Percentiles rank a stretch among this genome's conserved stretches.
These are phyloP conservation scores for Casaregolazyma suthepensis DNA, from an alignment of 1,139 yeast species.

Conservation along the genomic window DNA sequence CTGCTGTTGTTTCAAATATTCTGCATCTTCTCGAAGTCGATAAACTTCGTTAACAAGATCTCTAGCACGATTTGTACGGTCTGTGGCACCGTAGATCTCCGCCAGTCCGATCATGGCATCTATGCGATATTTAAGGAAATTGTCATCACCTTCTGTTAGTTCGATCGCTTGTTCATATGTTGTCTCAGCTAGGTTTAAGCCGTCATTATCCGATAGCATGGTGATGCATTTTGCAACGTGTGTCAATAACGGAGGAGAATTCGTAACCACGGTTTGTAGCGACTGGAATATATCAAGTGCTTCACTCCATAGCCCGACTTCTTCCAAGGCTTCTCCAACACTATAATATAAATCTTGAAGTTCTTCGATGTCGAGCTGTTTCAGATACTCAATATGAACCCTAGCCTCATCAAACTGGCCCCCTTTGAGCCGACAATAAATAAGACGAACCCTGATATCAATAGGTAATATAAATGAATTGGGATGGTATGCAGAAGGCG, in stretches of 20 bases:
- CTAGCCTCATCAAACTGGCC: conserved; percentile 45
- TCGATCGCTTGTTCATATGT: conserved; percentile 43
- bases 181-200: conserved; percentile 60
- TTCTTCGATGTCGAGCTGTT: conserved; percentile 51
- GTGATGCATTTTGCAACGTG: conserved; percentile 63
- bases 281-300: conserved; percentile 58
- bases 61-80: conserved; percentile 58
- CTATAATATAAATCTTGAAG: conserved; percentile 69
- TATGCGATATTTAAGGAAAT: conserved; percentile 37
- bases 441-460: conserved; percentile 79
- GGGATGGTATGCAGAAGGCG: conserved; percentile 14
- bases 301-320: conserved; percentile 59
- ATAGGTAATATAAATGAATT: conserved; percentile 52
- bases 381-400: conserved; percentile 56
- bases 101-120: conserved; percentile 76
- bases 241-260: conserved; percentile 18
- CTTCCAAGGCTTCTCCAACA: conserved; percentile 70
- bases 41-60: conserved; percentile 50
- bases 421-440: conserved; percentile 61
- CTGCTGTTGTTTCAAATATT: conserved; percentile 13
- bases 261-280: conserved; percentile 2
- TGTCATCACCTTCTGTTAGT: conserved; percentile 52
- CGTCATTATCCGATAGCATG: conserved; percentile 54
- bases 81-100: conserved; percentile 66
- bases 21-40: conserved; percentile 17